Base-by-base conservation (phyloP, 345 rosid species). In the Aurinia saxatilis region DNA sequence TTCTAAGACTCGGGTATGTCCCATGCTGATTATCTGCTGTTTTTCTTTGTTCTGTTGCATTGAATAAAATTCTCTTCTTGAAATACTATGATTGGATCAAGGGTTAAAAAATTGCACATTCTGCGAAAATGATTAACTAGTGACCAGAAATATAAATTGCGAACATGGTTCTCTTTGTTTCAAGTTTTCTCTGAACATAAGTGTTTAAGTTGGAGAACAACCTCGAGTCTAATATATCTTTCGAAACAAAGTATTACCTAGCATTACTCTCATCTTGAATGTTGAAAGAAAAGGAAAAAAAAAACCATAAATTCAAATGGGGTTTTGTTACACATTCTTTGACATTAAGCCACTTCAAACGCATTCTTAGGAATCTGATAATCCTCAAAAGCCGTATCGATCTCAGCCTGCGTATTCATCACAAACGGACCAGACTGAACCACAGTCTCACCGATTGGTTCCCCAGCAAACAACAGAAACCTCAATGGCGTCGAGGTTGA, bases 391-490 rank as follows among this genome's bases (percentile, higher is more conserved):
- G 99, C 74, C 37, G 75, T 79, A 53, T 90, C 91, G 18, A 93
- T 90, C 66, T 93, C 90, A 25, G 81, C 88, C 30, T 83, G 87
- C 0, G 95, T 71, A 76, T 79, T 90, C 99, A 93, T 93, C 78
- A 90, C 99, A 68, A 90, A 92, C 0, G 98, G 98, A 1, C 96
- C 97, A 57, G 77, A 64, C 56, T 90, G 97, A 68, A 83, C 88
- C 60, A 84, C 79, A 7, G 86, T 84, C 70, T 93, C 97, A 29
- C 87, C 78, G 4, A 93, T 63, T 0, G 97, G 97, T 75, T 85
- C 77, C 40, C 99, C 99, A 9, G 81, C 95, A 30, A 82, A 63
- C 67, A 93, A 65, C 34, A 81, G 70, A 12, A 90, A 87, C 47
- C 97, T 81, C 54, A 90, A 40, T 0, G 84, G 54, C 68, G 71